Conservation (phyloP, 2,329 filamentous ascomycete genomes). For the Hymenoscyphus scutula region DNA sequence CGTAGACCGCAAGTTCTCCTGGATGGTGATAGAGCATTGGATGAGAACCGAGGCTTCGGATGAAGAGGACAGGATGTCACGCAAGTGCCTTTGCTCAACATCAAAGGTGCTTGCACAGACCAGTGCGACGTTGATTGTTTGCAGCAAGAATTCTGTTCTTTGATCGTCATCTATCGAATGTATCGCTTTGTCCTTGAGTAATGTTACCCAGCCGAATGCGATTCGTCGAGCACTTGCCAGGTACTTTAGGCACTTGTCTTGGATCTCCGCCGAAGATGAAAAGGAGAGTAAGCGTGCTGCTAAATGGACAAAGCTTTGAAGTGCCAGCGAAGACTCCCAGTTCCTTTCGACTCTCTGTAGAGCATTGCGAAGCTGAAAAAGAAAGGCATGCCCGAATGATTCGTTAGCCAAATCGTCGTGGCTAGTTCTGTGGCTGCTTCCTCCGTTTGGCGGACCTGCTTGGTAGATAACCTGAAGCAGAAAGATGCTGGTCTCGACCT, state of each 20-base stretch:
- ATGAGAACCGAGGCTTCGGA: conserved; percentile 38
- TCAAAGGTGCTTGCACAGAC: conserved; percentile 45
- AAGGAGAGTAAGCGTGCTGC: conserved; percentile 4
- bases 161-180: conserved; percentile 8
- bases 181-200: conserved; percentile 11
- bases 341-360: conserved; percentile 44
- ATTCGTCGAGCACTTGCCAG: conserved; percentile 38
- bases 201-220: conserved; percentile 40
- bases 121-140: conserved; percentile 31
- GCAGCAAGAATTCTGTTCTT: conserved; percentile 10
- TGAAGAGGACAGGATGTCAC: conserved; percentile 27
- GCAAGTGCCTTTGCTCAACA: conserved; percentile 37
- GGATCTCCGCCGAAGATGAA: neutral
- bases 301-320: conserved; percentile 43
- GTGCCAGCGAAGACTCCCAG: conserved; percentile 47
- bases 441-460: conserved; percentile 39
- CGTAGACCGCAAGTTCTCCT: conserved; percentile 33
- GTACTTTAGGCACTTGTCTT: conserved; percentile 31
- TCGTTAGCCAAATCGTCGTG: conserved; percentile 40
- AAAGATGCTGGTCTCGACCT: conserved; percentile 46
- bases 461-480: conserved; percentile 50
- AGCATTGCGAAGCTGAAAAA: conserved; percentile 36
- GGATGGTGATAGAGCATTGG: conserved; percentile 40
- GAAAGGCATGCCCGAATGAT: conserved; percentile 36
- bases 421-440: conserved; percentile 30